These are phyloP conservation scores for Lactuca saligna DNA, from an alignment of 129 eudicot species.

Conservation along the genomic window DNA sequence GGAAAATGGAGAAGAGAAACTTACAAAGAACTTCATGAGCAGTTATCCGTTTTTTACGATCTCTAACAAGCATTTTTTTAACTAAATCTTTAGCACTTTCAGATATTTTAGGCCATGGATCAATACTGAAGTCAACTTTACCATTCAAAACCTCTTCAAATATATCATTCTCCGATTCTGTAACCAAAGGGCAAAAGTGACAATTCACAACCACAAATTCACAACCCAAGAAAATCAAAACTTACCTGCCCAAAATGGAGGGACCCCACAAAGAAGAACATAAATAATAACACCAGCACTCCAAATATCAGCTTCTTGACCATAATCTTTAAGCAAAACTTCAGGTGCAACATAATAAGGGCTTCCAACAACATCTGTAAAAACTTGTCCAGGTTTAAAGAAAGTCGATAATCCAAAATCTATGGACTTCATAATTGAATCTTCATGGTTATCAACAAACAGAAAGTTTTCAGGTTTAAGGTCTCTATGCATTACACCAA, in stretches of 20 bases:
- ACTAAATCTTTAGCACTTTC: constrained; percentile 72
- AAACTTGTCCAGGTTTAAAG: constrained; percentile 70
- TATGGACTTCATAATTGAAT: constrained; percentile 63
- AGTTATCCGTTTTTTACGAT: constrained; percentile 61
- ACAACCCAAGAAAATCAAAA: neutral
- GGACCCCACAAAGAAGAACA: constrained; percentile 69
- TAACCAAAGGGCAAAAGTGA: neutral
- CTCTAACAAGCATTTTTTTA: constrained; percentile 66
- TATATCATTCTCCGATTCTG: constrained; percentile 73
- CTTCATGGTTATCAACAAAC: constrained; percentile 63
- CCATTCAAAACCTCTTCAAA: constrained; percentile 72
- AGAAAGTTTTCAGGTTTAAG: constrained; percentile 84
- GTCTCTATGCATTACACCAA: constrained; percentile 90
- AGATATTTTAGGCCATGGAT: constrained; percentile 83
- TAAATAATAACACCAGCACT: constrained; percentile 81
- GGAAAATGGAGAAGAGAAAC: constrained; percentile 19
- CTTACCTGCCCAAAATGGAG: constrained; percentile 87
- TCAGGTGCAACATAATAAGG: constrained; percentile 96
- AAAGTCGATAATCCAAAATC: constrained; percentile 78
- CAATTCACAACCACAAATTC: neutral
- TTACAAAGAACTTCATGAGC: constrained; percentile 76
- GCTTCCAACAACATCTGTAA: constrained; percentile 81
- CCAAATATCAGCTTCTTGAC: constrained; percentile 82
- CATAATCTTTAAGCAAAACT: constrained; percentile 65
- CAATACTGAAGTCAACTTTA: constrained; percentile 57